Conservation (phyloP, 2,329 filamentous ascomycete species). For the Massarina eburnea region DNA sequence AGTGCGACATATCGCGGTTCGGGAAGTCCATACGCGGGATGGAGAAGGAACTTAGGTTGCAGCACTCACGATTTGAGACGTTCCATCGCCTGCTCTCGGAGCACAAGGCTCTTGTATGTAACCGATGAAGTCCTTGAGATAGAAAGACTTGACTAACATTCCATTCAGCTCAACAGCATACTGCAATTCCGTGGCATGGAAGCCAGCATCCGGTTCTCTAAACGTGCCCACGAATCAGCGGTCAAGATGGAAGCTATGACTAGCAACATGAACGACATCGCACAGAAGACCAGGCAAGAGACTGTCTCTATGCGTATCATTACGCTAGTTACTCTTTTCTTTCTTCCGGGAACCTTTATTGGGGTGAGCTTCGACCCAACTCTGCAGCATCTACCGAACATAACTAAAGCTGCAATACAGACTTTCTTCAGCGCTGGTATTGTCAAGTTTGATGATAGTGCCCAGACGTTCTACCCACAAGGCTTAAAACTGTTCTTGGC, state of each 20-base stretch:
- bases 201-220: constrained; percentile 25
- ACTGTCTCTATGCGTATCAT: constrained; percentile 48
- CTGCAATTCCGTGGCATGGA: constrained; percentile 39
- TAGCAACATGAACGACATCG: constrained; percentile 32
- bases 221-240: constrained; percentile 21
- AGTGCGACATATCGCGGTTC: constrained; percentile 12
- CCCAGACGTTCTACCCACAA: constrained; percentile 12
- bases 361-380: constrained; percentile 30
- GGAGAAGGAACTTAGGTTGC: constrained; percentile 17
- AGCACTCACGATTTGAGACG: constrained; percentile 15
- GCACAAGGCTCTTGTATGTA: constrained; percentile 21
- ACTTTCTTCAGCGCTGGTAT: constrained; percentile 49
- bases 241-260: constrained; percentile 33
- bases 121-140: neutral
- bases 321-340: constrained; percentile 47
- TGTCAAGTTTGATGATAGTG: constrained; percentile 22
- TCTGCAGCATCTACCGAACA: neutral
- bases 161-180: constrained; percentile 32
- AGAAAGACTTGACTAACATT: neutral
- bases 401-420: constrained; percentile 24
- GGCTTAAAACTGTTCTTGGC: constrained; percentile 34
- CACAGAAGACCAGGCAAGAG: constrained; percentile 42
- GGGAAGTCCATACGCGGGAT: constrained; percentile 8
- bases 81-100: constrained; percentile 17
- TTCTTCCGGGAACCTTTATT: constrained; percentile 48